Conservation (phyloP, 2,329 filamentous ascomycete species). For the Xylariaceae sp. region DNA sequence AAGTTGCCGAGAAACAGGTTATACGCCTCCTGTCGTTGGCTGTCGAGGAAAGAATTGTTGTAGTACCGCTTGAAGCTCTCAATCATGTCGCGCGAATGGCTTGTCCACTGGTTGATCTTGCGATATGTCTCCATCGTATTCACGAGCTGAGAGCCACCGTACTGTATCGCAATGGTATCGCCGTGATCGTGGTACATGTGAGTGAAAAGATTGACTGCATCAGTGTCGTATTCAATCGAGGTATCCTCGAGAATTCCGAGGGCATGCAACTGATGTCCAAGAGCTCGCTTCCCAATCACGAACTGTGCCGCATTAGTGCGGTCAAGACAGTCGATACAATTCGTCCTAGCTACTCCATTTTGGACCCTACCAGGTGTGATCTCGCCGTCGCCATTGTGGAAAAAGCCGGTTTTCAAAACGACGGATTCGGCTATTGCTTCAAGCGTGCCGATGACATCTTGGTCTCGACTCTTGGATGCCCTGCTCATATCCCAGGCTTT, state of each 20-base stretch:
- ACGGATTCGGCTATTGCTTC: conserved; percentile 88
- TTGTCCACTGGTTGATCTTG: conserved; percentile 98
- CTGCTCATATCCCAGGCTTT: conserved; percentile 98
- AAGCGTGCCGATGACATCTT: conserved; percentile 89
- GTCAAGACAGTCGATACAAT: conserved; percentile 97
- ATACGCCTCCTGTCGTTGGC: conserved; percentile 96
- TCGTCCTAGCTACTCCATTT: conserved; percentile 89
- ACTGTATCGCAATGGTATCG: conserved; percentile 95
- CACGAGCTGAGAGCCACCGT: conserved; percentile 93
- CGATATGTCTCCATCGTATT: conserved; percentile 99
- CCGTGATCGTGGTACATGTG: conserved; percentile 98
- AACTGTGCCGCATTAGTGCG: conserved; percentile 97
- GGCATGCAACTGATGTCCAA: conserved; percentile 87
- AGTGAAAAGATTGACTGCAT: conserved; percentile 92
- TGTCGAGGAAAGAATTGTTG: conserved; percentile 96
- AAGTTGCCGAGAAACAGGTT: conserved; percentile 97
- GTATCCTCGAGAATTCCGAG: conserved; percentile 78
- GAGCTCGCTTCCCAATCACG: conserved; percentile 88
- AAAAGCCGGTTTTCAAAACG: conserved; percentile 81
- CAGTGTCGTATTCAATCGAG: conserved; percentile 84
- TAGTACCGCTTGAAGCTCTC: conserved; percentile 99
- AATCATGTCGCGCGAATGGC: conserved; percentile 95
- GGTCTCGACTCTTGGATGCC: conserved; percentile 83
- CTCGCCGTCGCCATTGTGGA: conserved; percentile 78
- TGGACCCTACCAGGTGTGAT: conserved; percentile 66